Evolutionary conservation across 768 basidiomycete species (phyloP), one percentile per base, ranked within the genome.

Genomic region (Mycena indigotica): DNA sequence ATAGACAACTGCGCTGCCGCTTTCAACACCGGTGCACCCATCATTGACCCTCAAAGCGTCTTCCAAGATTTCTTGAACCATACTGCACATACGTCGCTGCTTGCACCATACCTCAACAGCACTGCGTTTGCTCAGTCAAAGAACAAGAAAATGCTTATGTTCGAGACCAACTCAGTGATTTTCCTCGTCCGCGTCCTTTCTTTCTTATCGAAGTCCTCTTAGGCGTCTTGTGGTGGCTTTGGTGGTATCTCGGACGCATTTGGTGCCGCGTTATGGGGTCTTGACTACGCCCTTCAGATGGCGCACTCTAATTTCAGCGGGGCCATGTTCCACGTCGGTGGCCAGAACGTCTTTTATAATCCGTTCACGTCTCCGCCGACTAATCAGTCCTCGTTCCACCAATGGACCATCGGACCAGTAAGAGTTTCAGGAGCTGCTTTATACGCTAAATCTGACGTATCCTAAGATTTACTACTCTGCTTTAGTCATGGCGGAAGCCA

Each of bases 381-480:
- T 44, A 84, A 87, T 63, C 78, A 86, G 57, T 81, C 84, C 5
- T 66, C 75, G 1, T 84, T 79, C 72, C 80, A 80, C 53, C 74
- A 87, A 72, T 93, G 89, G 90, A 88, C 88, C 0, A 75, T 91
- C 45, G 89, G 88, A 12, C 46, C 46, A n/a, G n/a, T 38, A 12
- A 12, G 12, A 38, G 35, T 38, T 38, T 38, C 12, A 12, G n/a
- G n/a, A 12, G 12, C 35, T 38, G n/a, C 12, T 38, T 38, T n/a
- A 38, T n/a, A 38, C 35, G 12, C 35, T 38, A 12, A 12, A 12
- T 38, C 35, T n/a, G n/a, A n/a, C n/a, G 12, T 12, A n/a, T 38
- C 84, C 90, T 0, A n/a, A n/a, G n/a, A 75, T 87, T 50, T 92
- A 89, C 73, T 93, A 93, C 69, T 80, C 89, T 1, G 80, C 86